Conservation (phyloP, 148 eudicot species). For the Bassia scoparia region DNA sequence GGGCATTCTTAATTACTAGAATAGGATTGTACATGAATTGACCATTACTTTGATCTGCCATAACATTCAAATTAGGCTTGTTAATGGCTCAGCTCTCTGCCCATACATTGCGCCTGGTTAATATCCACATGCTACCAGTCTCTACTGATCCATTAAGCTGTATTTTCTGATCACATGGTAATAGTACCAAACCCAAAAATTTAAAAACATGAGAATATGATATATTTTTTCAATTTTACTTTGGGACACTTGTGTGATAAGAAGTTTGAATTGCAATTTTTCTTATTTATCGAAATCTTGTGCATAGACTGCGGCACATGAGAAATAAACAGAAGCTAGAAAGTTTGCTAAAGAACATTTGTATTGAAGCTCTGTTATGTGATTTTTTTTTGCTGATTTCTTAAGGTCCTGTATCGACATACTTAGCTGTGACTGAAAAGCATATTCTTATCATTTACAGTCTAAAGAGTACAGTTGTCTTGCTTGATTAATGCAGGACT, state of each 20-base stretch:
- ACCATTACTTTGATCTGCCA: neutral
- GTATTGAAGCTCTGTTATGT: neutral
- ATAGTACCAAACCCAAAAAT: too few relatives aligned
- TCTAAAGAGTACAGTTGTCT: neutral
- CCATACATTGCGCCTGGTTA: too few relatives aligned
- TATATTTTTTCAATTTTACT: too few relatives aligned
- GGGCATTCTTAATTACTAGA: too few relatives aligned
- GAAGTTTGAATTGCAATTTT: neutral
- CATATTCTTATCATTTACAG: neutral
- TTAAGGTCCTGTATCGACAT: neutral
- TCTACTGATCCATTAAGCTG: neutral
- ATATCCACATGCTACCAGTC: neutral
- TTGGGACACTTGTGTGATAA: neutral
- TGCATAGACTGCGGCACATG: neutral
- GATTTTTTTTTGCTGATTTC: neutral
- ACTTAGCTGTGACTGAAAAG: neutral
- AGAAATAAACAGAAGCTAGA: neutral
- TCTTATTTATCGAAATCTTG: neutral
- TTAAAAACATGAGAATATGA: too few relatives aligned
- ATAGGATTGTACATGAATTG: too few relatives aligned
- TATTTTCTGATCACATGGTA: too few relatives aligned
- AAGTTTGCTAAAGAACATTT: neutral
- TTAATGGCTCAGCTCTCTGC: neutral
- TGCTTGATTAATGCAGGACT: slow-evolving; percentile 42
- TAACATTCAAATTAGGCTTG: neutral